Evolutionary conservation across 2,329 filamentous ascomycete species (phyloP).

Genomic region (Xylaria sp.): DNA sequence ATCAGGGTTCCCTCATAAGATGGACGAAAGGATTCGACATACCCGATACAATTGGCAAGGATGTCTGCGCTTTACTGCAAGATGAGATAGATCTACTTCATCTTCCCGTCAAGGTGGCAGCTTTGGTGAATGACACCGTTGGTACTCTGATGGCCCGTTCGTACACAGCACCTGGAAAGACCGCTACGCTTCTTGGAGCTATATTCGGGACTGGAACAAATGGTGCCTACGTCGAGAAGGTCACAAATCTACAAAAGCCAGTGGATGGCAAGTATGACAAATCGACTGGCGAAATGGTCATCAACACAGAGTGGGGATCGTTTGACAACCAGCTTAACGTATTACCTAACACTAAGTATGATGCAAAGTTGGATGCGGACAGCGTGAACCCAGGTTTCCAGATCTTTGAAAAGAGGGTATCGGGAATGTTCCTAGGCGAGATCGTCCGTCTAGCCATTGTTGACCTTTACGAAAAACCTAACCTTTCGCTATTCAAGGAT

Average conservation of each 20-base stretch:
- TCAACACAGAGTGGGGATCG: slow-evolving; percentile 98
- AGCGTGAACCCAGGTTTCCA: slow-evolving; percentile 94
- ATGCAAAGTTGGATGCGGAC: slow-evolving; percentile 78
- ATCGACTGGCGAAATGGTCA: slow-evolving; percentile 91
- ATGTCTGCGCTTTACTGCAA: slow-evolving; percentile 92
- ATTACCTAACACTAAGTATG: slow-evolving; percentile 86
- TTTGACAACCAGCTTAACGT: slow-evolving; percentile 95
- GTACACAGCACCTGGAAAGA: slow-evolving; percentile 90
- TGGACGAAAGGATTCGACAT: slow-evolving; percentile 99
- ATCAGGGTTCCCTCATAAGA: slow-evolving; percentile 91
- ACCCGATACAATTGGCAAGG: slow-evolving; percentile 90
- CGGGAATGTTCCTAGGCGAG: slow-evolving; percentile 97
- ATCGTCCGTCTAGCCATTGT: slow-evolving; percentile 84
- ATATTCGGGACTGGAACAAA: slow-evolving; percentile 99
- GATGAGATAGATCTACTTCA: slow-evolving; percentile 85
- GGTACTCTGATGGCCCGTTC: slow-evolving; percentile 98
- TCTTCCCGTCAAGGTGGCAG: slow-evolving; percentile 93
- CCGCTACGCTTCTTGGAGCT: slow-evolving; percentile 87
- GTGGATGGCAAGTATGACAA: slow-evolving; percentile 77
- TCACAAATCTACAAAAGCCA: slow-evolving; percentile 83
- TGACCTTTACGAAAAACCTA: slow-evolving; percentile 74
- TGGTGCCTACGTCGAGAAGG: slow-evolving; percentile 95
- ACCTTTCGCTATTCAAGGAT: slow-evolving; percentile 79
- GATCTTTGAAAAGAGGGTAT: slow-evolving; percentile 99
- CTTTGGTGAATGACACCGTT: slow-evolving; percentile 96